Percentiles rank a stretch among this genome's conserved stretches.
These are phyloP conservation scores for Chloromonas sp. DNA, from an alignment of 163 green algal genomes.

Conservation along the genomic window DNA sequence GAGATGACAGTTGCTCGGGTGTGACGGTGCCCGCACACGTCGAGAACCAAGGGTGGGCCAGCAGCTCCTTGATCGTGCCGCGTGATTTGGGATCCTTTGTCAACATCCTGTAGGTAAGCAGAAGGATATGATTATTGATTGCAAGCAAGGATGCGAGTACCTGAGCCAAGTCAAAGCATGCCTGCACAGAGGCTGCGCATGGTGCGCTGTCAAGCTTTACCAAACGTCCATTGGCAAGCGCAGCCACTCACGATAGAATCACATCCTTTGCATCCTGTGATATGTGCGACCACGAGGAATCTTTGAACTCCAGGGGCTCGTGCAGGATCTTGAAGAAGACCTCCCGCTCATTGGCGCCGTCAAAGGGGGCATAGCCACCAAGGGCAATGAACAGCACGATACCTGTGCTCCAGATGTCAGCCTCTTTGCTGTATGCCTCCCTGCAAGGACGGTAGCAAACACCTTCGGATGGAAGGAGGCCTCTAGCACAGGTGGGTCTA, in stretches of 20 bases:
- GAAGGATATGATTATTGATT: neutral
- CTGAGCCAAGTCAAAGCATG: neutral
- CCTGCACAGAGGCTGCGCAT: neutral
- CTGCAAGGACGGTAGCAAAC: neutral
- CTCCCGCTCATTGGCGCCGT: conserved; percentile 44
- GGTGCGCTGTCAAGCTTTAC: neutral
- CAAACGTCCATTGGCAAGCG: neutral
- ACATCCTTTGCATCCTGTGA: conserved; percentile 41
- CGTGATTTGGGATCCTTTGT: conserved; percentile 50
- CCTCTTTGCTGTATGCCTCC: conserved; percentile 27
- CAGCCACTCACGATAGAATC: conserved; percentile 22
- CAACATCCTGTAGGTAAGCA: conserved; percentile 15
- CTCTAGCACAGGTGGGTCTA: too few species aligned
- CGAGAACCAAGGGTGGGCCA: conserved; percentile 15
- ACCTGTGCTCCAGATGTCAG: conserved; percentile 75
- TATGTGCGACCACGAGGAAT: conserved; percentile 60
- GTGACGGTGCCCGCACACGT: conserved; percentile 1
- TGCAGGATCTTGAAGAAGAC: conserved; percentile 64
- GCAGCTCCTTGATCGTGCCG: conserved; percentile 12
- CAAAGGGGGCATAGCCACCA: conserved; percentile 78
- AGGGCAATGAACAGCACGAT: conserved; percentile 86
- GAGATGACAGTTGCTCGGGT: neutral
- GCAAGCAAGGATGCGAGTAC: neutral
- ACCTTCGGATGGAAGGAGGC: neutral
- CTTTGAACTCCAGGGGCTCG: conserved; percentile 52